Base-by-base conservation (phyloP, 2,329 filamentous ascomycete genomes). In the Hypoxylon sp. region DNA sequence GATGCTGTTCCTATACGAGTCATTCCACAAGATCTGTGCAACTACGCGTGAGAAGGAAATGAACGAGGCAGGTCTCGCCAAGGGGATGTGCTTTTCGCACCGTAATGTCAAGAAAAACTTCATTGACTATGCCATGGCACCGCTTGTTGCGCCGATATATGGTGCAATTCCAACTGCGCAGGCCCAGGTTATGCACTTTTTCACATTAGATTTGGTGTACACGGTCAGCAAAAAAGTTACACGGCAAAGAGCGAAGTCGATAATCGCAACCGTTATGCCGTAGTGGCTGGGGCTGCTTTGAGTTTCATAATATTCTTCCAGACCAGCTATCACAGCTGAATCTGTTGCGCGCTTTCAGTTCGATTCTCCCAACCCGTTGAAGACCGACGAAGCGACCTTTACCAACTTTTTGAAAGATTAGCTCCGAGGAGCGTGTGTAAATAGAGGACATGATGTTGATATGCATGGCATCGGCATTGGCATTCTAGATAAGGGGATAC, bases 191-290 rank as follows among this genome's bases (percentile, higher is more conserved):
- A 87, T 84, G 73, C 90, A 93, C 75, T 87, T 92, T 73, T 92
- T 89, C 85, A 91, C 88, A 0, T 80, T 89, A 32, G 83, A 90
- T 60, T 76, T 93, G 70, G 88, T 90, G 9, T 93, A 93, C 77
- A 86, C 88, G 0, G 90, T 93, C 73, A 91, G 89, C 80, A 88
- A 89, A 78, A 93, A 92, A 75, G 85, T 88, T 72, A 86, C 83
- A 2, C 79, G 86, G 61, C 81, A 85, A 75, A 78, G 83, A 68
- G 78, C 81, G 30, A 83, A 82, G 63, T 81, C 82, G 2, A 67
- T 81, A 53, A 79, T 78, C 45, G 78, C 77, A n/a, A 79, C 78
- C 25, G 77, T 81, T 43, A 80, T 85, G 78, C 83, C 81, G 70
- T 85, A 80, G 73, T 69, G 64, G 66, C 50, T 27, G 30, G 48